phyloP scores from a whole-genome alignment of 768 basidiomycete species.

The Paxillus ammoniavirescens region DNA sequence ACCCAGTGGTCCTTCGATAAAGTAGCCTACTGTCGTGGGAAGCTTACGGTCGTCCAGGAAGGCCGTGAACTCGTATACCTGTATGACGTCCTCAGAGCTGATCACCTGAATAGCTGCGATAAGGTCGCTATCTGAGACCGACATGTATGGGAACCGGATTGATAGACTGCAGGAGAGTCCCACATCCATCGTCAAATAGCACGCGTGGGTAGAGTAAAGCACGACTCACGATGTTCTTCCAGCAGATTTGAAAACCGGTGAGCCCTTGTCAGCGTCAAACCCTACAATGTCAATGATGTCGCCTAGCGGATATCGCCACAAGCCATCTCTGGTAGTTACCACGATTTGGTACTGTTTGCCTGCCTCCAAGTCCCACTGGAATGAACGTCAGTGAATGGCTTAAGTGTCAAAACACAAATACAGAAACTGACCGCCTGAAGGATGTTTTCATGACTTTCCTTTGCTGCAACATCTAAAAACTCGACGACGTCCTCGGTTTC shows the following conservation, averaged over 20 bases:
- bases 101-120: neutral
- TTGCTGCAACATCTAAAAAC: conserved; percentile 16
- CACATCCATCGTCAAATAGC: neutral
- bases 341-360: conserved; percentile 5
- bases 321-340: conserved; percentile 6
- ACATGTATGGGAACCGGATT: neutral
- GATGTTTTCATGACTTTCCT: conserved; percentile 10
- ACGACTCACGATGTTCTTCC: conserved; percentile 3
- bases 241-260: neutral
- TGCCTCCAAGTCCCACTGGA: conserved; percentile 2
- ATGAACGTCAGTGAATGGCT: neutral
- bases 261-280: conserved; percentile 1
- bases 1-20: conserved; percentile 13
- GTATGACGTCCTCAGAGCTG: conserved; percentile 3
- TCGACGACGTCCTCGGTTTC: conserved; percentile 6
- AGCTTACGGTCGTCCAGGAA: conserved; percentile 9
- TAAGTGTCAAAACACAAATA: neutral
- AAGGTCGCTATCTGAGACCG: conserved; percentile 6
- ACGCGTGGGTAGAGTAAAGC: neutral
- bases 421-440: conserved; percentile 12
- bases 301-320: conserved; percentile 7
- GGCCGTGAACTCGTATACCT: conserved; percentile 10
- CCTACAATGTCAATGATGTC: conserved; percentile 6
- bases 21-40: conserved; percentile 8
- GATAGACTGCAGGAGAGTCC: neutral